Percentiles rank a stretch among this genome's conserved stretches.
Conservation (phyloP, 805 yeast species). For the Saturnispora halmiae region DNA sequence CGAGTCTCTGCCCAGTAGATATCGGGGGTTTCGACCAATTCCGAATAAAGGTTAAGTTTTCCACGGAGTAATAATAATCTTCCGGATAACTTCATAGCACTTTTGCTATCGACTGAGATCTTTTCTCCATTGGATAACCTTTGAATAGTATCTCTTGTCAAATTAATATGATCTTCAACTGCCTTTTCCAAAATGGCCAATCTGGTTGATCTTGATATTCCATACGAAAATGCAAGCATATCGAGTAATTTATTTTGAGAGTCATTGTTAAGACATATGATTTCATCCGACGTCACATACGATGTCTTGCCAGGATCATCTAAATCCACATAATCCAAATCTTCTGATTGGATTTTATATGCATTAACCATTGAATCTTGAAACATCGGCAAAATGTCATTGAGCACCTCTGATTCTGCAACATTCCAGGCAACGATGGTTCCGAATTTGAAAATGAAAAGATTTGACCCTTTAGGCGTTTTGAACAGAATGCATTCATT, state of each 20-base stretch:
- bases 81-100: conserved; percentile 64
- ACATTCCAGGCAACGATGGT: conserved; percentile 81
- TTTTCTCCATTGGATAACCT: conserved; percentile 53
- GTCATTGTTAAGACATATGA: conserved; percentile 53
- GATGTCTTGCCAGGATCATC: conserved; percentile 24
- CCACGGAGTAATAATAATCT: conserved; percentile 69
- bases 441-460: conserved; percentile 67
- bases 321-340: conserved; percentile 58
- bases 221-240: conserved; percentile 83
- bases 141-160: conserved; percentile 58
- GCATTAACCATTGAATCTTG: conserved; percentile 38
- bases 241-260: conserved; percentile 51
- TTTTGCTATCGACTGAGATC: conserved; percentile 45
- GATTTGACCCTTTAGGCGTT: conserved; percentile 31
- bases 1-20: conserved; percentile 89
- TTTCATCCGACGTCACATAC: conserved; percentile 39
- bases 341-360: conserved; percentile 64
- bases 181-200: conserved; percentile 69
- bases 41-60: conserved; percentile 75
- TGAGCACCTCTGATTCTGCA: conserved; percentile 41
- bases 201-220: conserved; percentile 78
- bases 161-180: conserved; percentile 56
- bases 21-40: conserved; percentile 86
- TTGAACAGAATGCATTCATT: conserved; percentile 58
- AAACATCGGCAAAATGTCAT: conserved; percentile 45